A percentile compares a stretch with the other conserved stretches of the same genome.
Evolutionary conservation across 75 land plant species (phyloP).

Genomic region (Pseudotsuga menziesii): DNA sequence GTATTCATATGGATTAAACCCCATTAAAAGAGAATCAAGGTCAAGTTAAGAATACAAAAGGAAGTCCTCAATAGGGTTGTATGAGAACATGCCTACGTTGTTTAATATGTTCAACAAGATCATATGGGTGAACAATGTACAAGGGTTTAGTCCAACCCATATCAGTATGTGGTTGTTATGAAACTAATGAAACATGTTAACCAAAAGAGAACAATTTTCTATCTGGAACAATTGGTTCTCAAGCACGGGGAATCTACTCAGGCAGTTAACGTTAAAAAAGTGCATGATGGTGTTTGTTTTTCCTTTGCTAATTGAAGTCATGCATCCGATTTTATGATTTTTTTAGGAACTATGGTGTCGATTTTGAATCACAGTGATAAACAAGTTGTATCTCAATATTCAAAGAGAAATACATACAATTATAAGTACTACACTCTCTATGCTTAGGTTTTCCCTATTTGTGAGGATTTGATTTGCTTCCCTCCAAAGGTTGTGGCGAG

Average conservation of each 20-base stretch:
- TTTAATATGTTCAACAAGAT: constrained; percentile 59
- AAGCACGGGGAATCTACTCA: constrained; percentile 58
- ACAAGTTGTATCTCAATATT: too few species aligned
- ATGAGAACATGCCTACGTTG: constrained; percentile 54
- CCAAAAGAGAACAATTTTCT: constrained; percentile 72
- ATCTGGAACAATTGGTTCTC: constrained; percentile 70
- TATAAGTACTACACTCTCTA: constrained; percentile 77
- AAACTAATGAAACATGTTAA: constrained; percentile 68
- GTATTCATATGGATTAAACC: constrained; percentile 73
- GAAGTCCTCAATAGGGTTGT: constrained; percentile 67
- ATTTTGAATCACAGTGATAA: too few species aligned
- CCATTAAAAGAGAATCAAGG: too few species aligned
- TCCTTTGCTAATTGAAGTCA: constrained; percentile 64
- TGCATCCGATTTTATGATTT: constrained; percentile 58
- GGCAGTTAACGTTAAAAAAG: constrained; percentile 54
- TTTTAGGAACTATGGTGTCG: constrained; percentile 44
- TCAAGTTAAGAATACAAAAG: constrained; percentile 54
- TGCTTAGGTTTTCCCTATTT: constrained; percentile 69
- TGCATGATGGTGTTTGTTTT: constrained; percentile 68
- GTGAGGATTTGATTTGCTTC: constrained; percentile 74
- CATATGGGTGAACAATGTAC: constrained; percentile 68
- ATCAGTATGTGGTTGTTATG: too few species aligned
- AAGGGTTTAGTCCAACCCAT: constrained; percentile 57
- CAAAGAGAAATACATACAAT: constrained; percentile 66
- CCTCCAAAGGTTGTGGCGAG: constrained; percentile 58